These are phyloP conservation scores for Diplodia scrobiculata DNA, from an alignment of 2,329 filamentous ascomycete genomes.

Conservation along the genomic window DNA sequence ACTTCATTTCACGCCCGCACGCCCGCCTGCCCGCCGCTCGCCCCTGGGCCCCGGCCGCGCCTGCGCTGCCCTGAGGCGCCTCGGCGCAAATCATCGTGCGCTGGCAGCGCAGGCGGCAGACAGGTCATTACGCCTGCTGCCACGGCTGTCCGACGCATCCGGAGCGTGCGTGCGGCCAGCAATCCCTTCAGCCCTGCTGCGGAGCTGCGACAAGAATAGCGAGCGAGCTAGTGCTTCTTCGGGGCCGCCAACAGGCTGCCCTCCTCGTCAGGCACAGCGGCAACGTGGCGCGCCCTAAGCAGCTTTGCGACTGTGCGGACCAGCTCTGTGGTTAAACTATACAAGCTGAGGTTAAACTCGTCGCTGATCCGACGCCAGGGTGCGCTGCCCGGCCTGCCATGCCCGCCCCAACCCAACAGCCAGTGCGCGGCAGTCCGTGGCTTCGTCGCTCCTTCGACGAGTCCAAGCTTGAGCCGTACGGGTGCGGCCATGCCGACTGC, in stretches of 20 bases:
- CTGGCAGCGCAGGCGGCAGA: constrained; percentile 4
- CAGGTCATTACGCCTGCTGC: neutral
- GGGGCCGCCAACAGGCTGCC: constrained; percentile 13
- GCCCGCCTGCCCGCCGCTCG: neutral
- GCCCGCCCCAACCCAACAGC: neutral
- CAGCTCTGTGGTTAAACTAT: constrained; percentile 20
- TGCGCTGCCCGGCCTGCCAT: neutral
- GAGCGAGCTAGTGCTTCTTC: constrained; percentile 21
- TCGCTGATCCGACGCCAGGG: constrained; percentile 13
- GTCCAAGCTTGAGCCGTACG: neutral
- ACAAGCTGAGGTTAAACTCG: neutral
- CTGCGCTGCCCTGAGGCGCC: constrained; percentile 2
- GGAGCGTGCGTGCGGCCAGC: constrained; percentile 8
- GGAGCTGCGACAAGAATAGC: constrained; percentile 26
- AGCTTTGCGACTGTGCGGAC: constrained; percentile 13
- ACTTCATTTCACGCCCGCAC: constrained; percentile 15
- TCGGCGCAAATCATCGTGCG: constrained; percentile 10
- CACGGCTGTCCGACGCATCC: constrained; percentile 14
- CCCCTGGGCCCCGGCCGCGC: neutral
- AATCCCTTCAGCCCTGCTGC: constrained; percentile 23
- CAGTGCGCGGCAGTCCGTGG: neutral
- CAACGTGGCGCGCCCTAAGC: constrained; percentile 26
- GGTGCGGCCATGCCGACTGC: constrained; percentile 4
- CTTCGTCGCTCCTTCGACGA: neutral
- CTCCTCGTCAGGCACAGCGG: constrained; percentile 24